Conservation (phyloP, 2,329 filamentous ascomycete species). For the Colletotrichum somersetense region DNA sequence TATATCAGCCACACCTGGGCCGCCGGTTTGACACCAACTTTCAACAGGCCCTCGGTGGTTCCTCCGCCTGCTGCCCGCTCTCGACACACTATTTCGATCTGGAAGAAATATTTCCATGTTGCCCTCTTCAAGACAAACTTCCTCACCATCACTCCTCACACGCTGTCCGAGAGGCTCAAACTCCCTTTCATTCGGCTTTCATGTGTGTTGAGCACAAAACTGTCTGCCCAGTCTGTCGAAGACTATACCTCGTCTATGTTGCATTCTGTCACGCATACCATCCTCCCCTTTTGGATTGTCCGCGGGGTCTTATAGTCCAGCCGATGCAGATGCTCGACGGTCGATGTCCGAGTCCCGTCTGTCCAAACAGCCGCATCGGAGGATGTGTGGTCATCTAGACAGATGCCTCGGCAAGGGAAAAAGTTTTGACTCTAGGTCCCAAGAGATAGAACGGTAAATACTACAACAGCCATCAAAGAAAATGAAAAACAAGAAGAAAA, state of each 20-base stretch:
- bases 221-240: slow-evolving; percentile 71
- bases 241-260: slow-evolving; percentile 70
- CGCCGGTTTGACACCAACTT: slow-evolving; percentile 17
- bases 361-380: slow-evolving; percentile 69
- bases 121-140: slow-evolving; percentile 21
- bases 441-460: slow-evolving; percentile 43
- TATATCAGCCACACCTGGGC: slow-evolving; percentile 43
- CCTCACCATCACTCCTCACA: slow-evolving; percentile 21
- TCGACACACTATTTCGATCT: slow-evolving; percentile 4
- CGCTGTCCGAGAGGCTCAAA: slow-evolving; percentile 15
- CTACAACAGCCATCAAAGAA: slow-evolving; percentile 1
- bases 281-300: slow-evolving; percentile 62
- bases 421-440: slow-evolving; percentile 6
- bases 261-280: slow-evolving; percentile 66
- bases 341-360: slow-evolving; percentile 69
- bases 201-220: slow-evolving; percentile 71
- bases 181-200: slow-evolving; percentile 53
- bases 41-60: slow-evolving; percentile 24
- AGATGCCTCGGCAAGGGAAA: slow-evolving; percentile 6
- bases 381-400: slow-evolving; percentile 66
- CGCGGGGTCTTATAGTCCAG: slow-evolving; percentile 55
- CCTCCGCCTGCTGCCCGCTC: slow-evolving; percentile 25
- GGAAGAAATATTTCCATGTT: slow-evolving; percentile 38
- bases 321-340: slow-evolving; percentile 64
- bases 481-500: not conserved